These are phyloP conservation scores for Glarea lozoyensis DNA, from an alignment of 495 filamentous ascomycete species.

Conservation along the genomic window DNA sequence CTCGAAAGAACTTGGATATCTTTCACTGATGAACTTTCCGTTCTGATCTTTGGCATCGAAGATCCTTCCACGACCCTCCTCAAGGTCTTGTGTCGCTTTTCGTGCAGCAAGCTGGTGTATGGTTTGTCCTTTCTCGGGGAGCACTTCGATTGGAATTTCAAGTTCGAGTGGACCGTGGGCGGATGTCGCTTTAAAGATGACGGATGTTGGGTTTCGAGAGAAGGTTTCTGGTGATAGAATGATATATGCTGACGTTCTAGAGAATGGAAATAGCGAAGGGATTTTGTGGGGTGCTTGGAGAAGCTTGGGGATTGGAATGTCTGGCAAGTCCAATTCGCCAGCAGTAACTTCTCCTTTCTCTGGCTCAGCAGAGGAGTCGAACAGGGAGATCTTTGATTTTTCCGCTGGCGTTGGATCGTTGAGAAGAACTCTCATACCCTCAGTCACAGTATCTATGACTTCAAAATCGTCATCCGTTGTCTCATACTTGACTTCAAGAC, in stretches of 20 bases:
- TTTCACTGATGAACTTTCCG: slow-evolving; percentile 37
- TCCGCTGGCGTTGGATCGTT: slow-evolving; percentile 9
- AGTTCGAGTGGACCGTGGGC: slow-evolving; percentile 46
- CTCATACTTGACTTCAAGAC: slow-evolving; percentile 49
- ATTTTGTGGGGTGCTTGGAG: slow-evolving; percentile 55
- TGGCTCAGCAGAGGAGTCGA: slow-evolving; percentile 36
- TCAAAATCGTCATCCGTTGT: slow-evolving; percentile 44
- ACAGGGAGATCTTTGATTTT: slow-evolving; percentile 45
- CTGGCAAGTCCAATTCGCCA: slow-evolving; percentile 33
- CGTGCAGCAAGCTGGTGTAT: slow-evolving; percentile 63
- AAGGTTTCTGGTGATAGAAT: slow-evolving; percentile 41
- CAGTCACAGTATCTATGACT: slow-evolving; percentile 43
- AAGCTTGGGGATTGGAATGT: slow-evolving; percentile 38
- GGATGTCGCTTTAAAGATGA: slow-evolving; percentile 47
- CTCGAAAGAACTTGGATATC: slow-evolving; percentile 35
- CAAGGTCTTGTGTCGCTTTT: slow-evolving; percentile 58
- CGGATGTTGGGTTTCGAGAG: slow-evolving; percentile 39
- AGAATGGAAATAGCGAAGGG: slow-evolving; percentile 56
- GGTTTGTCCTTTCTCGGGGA: slow-evolving; percentile 39
- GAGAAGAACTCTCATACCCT: slow-evolving; percentile 26
- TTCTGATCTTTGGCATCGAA: slow-evolving; percentile 35
- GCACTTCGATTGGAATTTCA: slow-evolving; percentile 48
- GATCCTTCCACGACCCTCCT: slow-evolving; percentile 61
- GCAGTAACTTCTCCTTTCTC: slow-evolving; percentile 25
- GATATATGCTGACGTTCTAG: slow-evolving; percentile 52